These are phyloP conservation scores for Parascedosporium putredinis DNA, from an alignment of 2,329 filamentous ascomycete genomes.

Conservation along the genomic window DNA sequence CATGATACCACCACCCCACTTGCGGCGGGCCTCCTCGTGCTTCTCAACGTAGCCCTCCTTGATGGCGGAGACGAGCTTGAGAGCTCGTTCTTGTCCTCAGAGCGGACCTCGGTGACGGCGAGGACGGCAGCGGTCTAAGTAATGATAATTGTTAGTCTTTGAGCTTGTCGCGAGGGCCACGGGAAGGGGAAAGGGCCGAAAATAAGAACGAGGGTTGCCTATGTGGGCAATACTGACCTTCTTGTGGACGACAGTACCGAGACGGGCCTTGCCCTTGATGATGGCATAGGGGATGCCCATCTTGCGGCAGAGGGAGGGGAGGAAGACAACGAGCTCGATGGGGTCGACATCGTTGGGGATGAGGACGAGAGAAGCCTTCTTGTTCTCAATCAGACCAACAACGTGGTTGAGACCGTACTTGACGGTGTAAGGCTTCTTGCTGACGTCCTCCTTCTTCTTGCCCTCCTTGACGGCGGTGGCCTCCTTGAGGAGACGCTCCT, in stretches of 20 bases:
- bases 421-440: slow-evolving; percentile 99
- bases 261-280: slow-evolving; percentile 98
- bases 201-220: neutral
- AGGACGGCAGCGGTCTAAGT: slow-evolving; percentile 83
- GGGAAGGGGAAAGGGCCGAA: no score
- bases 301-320: slow-evolving; percentile 98
- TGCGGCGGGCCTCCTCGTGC: slow-evolving; percentile 80
- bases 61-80: slow-evolving; percentile 90
- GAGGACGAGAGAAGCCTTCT: slow-evolving; percentile 96
- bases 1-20: slow-evolving; percentile 99
- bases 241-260: slow-evolving; percentile 99
- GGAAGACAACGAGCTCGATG: slow-evolving; percentile 98
- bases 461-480: slow-evolving; percentile 95
- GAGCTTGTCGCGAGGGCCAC: no score
- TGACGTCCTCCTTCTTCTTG: slow-evolving; percentile 99
- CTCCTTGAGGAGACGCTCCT: slow-evolving; percentile 97
- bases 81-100: slow-evolving; percentile 97
- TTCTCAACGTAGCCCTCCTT: slow-evolving; percentile 98
- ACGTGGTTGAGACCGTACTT: slow-evolving; percentile 99
- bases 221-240: slow-evolving; percentile 50
- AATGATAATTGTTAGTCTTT: slow-evolving; percentile 20
- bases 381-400: slow-evolving; percentile 94
- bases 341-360: slow-evolving; percentile 99
- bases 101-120: slow-evolving; percentile 90
- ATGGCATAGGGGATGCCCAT: slow-evolving; percentile 99